Evolutionary conservation across 768 basidiomycete species (phyloP), one percentile per base, ranked within the genome.

Genomic region (Terana coerulea): DNA sequence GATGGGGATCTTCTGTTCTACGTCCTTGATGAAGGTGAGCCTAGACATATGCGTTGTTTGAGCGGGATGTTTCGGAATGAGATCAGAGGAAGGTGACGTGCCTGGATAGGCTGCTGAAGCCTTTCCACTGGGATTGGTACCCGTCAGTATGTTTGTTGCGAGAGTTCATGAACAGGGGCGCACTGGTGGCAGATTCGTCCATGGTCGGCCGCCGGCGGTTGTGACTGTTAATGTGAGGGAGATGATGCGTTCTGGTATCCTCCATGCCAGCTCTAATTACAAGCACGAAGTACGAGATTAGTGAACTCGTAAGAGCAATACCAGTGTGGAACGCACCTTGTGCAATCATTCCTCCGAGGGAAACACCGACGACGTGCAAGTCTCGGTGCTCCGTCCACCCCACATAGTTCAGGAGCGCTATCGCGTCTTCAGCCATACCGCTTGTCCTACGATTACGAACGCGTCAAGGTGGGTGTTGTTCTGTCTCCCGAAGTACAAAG

Each of bases 271-370:
- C 59, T 92, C 91, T 91, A 51, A 34, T 37, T 51, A 44, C 34
- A 58, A 50, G 41, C 26, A 31, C 15, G 31, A 58, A 50, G 41
- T 26, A 31, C 15, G 8, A 19, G 22, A 21, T 21, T 17, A 29
- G 49, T 58, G 28, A 30, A 19, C 17, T 31, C 19, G 21, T 11
- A 19, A 14, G 22, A 17, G 19, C 15, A 48, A n/a, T 37, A 10
- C 40, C 9, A n/a, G n/a, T n/a, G n/a, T n/a, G n/a, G 1, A 1
- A 33, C 56, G 12, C 53, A 85, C 86, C 84, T 69, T 88, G 86
- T 0, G 87, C 80, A 44, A 90, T 88, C 90, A 91, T 92, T 4
- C 90, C 90, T 2, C 91, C 91, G 4, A 93, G 65, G 33, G 87
- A 90, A 21, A 80, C 67, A 7, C 91, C 86, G 19, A 92, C 83